These are phyloP conservation scores for Ophiosphaerella herpotricha DNA, from an alignment of 2,329 filamentous ascomycete genomes.

Conservation along the genomic window DNA sequence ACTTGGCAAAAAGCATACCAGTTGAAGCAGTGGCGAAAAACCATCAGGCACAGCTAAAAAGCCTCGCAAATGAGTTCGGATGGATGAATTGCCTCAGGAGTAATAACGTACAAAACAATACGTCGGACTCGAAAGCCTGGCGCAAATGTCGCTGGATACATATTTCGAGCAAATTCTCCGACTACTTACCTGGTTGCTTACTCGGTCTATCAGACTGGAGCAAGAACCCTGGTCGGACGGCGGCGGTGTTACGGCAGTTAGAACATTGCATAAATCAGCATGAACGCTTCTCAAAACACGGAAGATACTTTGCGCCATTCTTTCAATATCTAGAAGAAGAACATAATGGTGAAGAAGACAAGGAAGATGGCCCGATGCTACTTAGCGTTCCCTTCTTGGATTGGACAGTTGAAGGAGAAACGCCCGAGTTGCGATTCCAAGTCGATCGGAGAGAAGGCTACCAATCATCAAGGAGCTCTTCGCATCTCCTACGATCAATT, in stretches of 20 bases:
- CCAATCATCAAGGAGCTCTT: slow-evolving; percentile 44
- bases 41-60: slow-evolving; percentile 40
- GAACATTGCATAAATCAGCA: slow-evolving; percentile 46
- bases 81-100: slow-evolving; percentile 49
- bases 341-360: slow-evolving; percentile 5
- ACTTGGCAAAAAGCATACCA: slow-evolving; percentile 17
- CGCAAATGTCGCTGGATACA: slow-evolving; percentile 50
- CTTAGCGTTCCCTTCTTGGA: slow-evolving; percentile 50
- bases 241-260: slow-evolving; percentile 36
- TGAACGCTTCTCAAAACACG: slow-evolving; percentile 51
- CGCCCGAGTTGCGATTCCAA: slow-evolving; percentile 49
- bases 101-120: slow-evolving; percentile 33
- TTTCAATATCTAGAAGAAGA: slow-evolving; percentile 37
- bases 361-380: slow-evolving; percentile 39
- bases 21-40: slow-evolving; percentile 31
- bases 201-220: slow-evolving; percentile 40
- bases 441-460: slow-evolving; percentile 49
- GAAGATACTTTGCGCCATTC: slow-evolving; percentile 51
- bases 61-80: slow-evolving; percentile 48
- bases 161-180: slow-evolving; percentile 49
- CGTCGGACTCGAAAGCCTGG: slow-evolving; percentile 30
- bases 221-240: slow-evolving; percentile 17
- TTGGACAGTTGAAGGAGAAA: slow-evolving; percentile 46
- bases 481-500: slow-evolving; percentile 48
- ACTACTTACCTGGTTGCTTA: slow-evolving; percentile 44